Percentiles rank a stretch among this genome's conserved stretches.
Conservation (phyloP, 768 basidiomycete genomes). For the Tricholoma hemisulphureum region DNA sequence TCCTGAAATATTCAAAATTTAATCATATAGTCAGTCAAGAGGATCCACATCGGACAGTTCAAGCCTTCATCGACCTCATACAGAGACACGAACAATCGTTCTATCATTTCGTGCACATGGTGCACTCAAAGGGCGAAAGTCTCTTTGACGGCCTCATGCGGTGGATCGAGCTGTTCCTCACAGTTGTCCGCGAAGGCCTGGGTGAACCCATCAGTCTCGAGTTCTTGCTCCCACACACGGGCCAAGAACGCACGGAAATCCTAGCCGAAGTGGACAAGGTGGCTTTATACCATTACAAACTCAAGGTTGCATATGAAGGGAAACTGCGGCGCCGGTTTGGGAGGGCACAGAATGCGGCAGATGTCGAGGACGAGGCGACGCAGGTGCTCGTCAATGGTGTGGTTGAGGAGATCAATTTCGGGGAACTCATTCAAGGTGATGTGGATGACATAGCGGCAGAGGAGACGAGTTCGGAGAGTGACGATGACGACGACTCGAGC, state of each 20-base stretch:
- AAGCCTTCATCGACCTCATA: conserved; percentile 90
- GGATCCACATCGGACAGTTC: conserved; percentile 83
- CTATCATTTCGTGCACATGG: conserved; percentile 97
- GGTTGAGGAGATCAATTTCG: conserved; percentile 78
- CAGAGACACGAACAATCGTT: conserved; percentile 93
- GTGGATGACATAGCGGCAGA: conserved; percentile 80
- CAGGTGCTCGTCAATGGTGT: conserved; percentile 78
- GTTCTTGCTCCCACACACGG: conserved; percentile 82
- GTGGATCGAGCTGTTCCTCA: conserved; percentile 96
- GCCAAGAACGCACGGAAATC: conserved; percentile 71
- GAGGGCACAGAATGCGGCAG: conserved; percentile 45
- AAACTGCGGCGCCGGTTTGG: conserved; percentile 87
- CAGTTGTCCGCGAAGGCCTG: conserved; percentile 85
- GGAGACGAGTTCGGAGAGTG: conserved; percentile 50
- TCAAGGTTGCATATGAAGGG: conserved; percentile 91
- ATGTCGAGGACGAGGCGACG: conserved; percentile 82
- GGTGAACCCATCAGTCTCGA: conserved; percentile 79
- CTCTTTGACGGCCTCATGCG: conserved; percentile 92
- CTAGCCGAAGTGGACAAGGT: conserved; percentile 86
- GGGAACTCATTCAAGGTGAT: conserved; percentile 74
- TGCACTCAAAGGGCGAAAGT: conserved; percentile 93
- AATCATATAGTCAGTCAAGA: conserved; percentile 67
- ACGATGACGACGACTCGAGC: conserved; percentile 44
- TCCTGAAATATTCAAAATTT: conserved; percentile 4
- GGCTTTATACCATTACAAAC: conserved; percentile 88